Conservation (phyloP, 2,329 filamentous ascomycete species). For the Dactylellina haptotyla region DNA sequence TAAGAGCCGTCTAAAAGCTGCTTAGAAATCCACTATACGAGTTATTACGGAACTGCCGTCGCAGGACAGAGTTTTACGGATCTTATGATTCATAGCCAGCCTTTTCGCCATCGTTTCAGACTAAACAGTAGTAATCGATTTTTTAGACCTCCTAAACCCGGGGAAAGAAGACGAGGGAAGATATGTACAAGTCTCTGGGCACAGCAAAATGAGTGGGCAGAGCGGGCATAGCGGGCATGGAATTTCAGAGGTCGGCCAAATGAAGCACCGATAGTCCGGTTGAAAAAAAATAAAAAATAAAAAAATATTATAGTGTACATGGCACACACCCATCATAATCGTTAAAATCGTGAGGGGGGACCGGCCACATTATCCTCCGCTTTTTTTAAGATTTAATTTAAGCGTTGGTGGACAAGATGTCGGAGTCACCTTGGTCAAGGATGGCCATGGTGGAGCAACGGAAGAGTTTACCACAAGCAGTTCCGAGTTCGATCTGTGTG, state of each 20-base stretch:
- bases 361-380: not conserved
- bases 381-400: conserved; percentile 64
- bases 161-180: conserved; percentile 23
- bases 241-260: conserved; percentile 27
- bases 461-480: conserved; percentile 99
- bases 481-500: conserved; percentile 98
- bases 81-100: conserved; percentile 41
- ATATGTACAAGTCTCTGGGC: too few relatives aligned
- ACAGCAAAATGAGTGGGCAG: too few relatives aligned
- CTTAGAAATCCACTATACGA: conserved; percentile 49
- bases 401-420: conserved; percentile 84
- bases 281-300: not conserved
- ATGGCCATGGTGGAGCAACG: conserved; percentile 97
- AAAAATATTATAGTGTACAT: not conserved
- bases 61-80: conserved; percentile 12
- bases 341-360: conserved; percentile 18
- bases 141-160: conserved; percentile 38
- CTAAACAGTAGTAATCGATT: conserved; percentile 36
- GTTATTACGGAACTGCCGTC: conserved; percentile 39
- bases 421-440: conserved; percentile 96
- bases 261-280: conserved; percentile 47
- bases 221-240: not conserved
- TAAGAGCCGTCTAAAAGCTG: not conserved
- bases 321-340: conserved; percentile 15
- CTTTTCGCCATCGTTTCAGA: conserved; percentile 28